Evolutionary conservation across 2,329 filamentous ascomycete species (phyloP).

Genomic region (Fusarium kyushuense): DNA sequence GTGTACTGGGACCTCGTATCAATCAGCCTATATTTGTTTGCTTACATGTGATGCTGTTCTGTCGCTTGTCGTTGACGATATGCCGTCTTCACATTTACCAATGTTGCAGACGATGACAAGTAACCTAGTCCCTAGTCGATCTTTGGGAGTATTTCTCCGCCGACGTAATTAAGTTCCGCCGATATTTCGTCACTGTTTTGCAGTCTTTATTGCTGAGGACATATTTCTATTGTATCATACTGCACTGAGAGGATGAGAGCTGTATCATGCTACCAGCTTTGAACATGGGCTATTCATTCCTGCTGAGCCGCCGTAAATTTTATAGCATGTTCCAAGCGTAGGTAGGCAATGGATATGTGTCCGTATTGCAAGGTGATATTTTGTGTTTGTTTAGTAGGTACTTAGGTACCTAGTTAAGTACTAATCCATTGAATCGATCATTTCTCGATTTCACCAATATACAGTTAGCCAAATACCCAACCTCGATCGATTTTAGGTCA

Average conservation of each 20-base stretch:
- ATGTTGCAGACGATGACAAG: neutral
- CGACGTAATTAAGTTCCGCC: slow-evolving; percentile 30
- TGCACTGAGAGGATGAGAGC: neutral
- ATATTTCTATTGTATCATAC: neutral
- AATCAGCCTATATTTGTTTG: neutral
- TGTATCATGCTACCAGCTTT: no score
- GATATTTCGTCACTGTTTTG: slow-evolving; percentile 21
- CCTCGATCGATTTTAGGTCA: neutral
- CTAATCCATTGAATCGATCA: no score
- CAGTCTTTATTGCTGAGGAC: neutral
- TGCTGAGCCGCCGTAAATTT: neutral
- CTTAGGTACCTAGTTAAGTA: no score
- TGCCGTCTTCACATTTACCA: neutral
- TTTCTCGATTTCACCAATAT: neutral
- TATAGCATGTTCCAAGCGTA: no score
- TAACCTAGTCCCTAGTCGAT: neutral
- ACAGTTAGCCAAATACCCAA: neutral
- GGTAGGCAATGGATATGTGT: no score
- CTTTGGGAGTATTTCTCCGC: slow-evolving; percentile 5
- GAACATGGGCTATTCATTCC: no score
- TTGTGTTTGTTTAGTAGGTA: neutral
- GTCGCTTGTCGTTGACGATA: slow-evolving; percentile 1
- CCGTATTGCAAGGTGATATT: neutral
- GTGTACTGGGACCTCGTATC: neutral
- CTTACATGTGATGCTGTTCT: neutral